Conservation (phyloP, 1,139 yeast species). For the Hansenula lynferdii region DNA sequence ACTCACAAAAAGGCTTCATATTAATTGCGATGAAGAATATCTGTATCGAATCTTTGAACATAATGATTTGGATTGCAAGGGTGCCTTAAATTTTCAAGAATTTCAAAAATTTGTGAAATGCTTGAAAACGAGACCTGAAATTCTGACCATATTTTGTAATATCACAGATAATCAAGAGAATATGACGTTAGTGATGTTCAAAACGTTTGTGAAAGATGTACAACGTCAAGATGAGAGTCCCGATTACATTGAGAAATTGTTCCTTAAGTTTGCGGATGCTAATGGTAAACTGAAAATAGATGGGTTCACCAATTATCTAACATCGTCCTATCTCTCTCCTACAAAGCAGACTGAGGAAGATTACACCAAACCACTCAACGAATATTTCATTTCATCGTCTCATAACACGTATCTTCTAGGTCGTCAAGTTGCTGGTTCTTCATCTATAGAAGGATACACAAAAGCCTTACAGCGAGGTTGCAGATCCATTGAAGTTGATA, state of each 20-base stretch:
- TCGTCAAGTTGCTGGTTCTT: slow-evolving; percentile 85
- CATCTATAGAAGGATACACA: slow-evolving; percentile 90
- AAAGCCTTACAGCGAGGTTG: slow-evolving; percentile 88
- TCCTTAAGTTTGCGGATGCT: slow-evolving; percentile 37
- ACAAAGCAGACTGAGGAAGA: slow-evolving; percentile 32
- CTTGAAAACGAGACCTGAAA: slow-evolving; percentile 46
- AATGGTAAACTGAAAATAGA: slow-evolving; percentile 20
- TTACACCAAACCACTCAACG: slow-evolving; percentile 67
- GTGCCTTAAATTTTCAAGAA: slow-evolving; percentile 56
- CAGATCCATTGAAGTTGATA: slow-evolving; percentile 86
- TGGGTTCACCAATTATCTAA: slow-evolving; percentile 31
- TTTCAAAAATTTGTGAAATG: slow-evolving; percentile 67
- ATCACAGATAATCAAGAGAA: slow-evolving; percentile 10
- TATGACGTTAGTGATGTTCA: slow-evolving; percentile 36
- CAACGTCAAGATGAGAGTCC: slow-evolving; percentile 46
- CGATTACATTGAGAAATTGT: slow-evolving; percentile 32
- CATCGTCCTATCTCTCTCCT: slow-evolving; percentile 33
- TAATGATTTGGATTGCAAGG: slow-evolving; percentile 42
- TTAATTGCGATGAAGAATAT: slow-evolving; percentile 47
- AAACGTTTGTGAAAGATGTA: slow-evolving; percentile 37
- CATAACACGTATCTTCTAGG: slow-evolving; percentile 93
- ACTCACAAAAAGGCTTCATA: slow-evolving; percentile 63
- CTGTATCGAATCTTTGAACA: slow-evolving; percentile 39
- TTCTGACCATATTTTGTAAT: slow-evolving; percentile 39
- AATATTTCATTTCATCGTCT: slow-evolving; percentile 86